Evolutionary conservation across 768 basidiomycete species (phyloP).

Genomic region (Panaeolus papilionaceus): DNA sequence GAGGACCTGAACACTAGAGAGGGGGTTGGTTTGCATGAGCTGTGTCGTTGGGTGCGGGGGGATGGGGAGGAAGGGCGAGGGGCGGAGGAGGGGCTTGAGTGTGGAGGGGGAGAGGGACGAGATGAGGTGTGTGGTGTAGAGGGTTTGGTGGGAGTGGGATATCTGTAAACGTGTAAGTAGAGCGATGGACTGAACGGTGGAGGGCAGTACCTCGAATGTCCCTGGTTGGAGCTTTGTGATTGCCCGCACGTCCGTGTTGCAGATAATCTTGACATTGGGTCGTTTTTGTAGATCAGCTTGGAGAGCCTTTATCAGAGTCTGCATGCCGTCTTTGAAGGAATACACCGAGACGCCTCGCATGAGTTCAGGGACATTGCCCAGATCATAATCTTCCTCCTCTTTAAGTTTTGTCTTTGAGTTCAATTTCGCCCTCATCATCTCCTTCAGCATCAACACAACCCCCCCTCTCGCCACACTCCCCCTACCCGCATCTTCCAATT

Average conservation of each 20-base stretch:
- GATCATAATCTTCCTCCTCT: slow-evolving; percentile 28
- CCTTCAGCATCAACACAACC: slow-evolving; percentile 33
- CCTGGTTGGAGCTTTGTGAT: slow-evolving; percentile 41
- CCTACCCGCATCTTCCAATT: slow-evolving; percentile 66
- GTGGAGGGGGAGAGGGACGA: slow-evolving; percentile 77
- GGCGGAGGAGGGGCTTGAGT: slow-evolving; percentile 49
- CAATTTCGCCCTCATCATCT: not conserved
- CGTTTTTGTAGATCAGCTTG: slow-evolving; percentile 47
- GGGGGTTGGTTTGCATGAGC: slow-evolving; percentile 68
- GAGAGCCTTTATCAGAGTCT: slow-evolving; percentile 66
- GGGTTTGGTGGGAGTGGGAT: slow-evolving; percentile 28
- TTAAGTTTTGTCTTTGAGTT: not conserved
- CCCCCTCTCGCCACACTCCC: slow-evolving; percentile 77
- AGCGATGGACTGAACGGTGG: slow-evolving; percentile 15
- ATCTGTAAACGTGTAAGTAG: slow-evolving; percentile 24
- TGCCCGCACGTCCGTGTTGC: slow-evolving; percentile 44
- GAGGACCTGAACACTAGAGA: slow-evolving; percentile 85
- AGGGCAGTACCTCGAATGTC: slow-evolving; percentile 50
- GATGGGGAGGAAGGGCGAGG: slow-evolving; percentile 23
- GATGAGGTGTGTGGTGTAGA: slow-evolving; percentile 67
- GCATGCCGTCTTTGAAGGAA: slow-evolving; percentile 81
- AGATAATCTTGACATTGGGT: slow-evolving; percentile 65
- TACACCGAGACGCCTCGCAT: slow-evolving; percentile 77
- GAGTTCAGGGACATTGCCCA: slow-evolving; percentile 52
- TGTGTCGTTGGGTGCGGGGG: slow-evolving; percentile 42